phyloP scores from a whole-genome alignment of 768 basidiomycete genomes.

The Boletus tomentosulus region DNA sequence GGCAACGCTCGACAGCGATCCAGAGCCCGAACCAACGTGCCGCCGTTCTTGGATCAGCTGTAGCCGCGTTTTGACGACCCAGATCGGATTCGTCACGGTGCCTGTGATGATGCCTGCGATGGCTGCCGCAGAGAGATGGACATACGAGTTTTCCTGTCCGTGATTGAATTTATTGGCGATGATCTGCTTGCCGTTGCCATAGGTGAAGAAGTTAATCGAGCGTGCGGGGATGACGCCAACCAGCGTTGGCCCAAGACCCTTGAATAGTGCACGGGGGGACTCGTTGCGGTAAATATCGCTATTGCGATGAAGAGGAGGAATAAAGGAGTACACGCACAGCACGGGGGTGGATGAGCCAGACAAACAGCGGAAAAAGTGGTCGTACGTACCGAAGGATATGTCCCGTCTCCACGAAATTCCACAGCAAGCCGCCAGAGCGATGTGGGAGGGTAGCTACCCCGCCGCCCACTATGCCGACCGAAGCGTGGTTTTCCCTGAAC shows the following conservation, averaged over 20 bases:
- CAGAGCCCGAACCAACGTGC: conserved; percentile 4
- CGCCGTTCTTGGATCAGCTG: conserved; percentile 55
- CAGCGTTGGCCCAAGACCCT: conserved; percentile 89
- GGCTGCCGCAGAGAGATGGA: conserved; percentile 85
- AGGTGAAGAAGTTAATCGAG: conserved; percentile 97
- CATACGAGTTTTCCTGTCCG: conserved; percentile 73
- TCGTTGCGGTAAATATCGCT: conserved; percentile 89
- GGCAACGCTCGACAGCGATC: not conserved
- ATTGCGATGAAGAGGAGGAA: not conserved
- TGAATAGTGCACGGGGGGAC: conserved; percentile 86
- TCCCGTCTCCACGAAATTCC: conserved; percentile 93
- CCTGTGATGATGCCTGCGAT: conserved; percentile 83
- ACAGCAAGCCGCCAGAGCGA: conserved; percentile 56
- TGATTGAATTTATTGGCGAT: conserved; percentile 78
- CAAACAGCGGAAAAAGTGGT: not conserved
- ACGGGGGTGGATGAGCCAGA: not conserved
- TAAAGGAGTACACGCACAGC: not conserved
- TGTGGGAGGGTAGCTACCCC: conserved; percentile 31
- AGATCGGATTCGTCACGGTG: conserved; percentile 94
- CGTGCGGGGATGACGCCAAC: conserved; percentile 95
- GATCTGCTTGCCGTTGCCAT: conserved; percentile 92
- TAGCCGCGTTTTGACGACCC: conserved; percentile 97
- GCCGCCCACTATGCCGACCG: conserved; percentile 30
- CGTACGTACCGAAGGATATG: conserved; percentile 72
- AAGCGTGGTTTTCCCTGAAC: conserved; percentile 49